Percentiles rank a stretch among this genome's conserved stretches.
These are phyloP conservation scores for Phytophthora nicotianae DNA, from an alignment of 352 stramenopile species.

Conservation along the genomic window DNA sequence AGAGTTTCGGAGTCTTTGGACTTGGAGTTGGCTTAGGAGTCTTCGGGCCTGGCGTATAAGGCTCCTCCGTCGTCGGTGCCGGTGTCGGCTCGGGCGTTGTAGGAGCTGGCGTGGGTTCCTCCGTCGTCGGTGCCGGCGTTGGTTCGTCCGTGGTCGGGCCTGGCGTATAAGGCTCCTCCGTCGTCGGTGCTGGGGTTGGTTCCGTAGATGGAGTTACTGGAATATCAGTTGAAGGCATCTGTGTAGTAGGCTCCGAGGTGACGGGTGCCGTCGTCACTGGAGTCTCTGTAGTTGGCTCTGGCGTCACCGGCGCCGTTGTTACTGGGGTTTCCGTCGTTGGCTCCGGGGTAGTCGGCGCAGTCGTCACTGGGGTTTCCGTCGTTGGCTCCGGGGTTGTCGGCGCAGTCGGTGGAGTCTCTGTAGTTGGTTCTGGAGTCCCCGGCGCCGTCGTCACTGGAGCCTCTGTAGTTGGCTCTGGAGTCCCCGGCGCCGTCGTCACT, in stretches of 20 bases:
- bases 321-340: not conserved
- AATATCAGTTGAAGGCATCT: not conserved
- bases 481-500: not conserved
- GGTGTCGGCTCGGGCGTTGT: not conserved
- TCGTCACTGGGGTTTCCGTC: not conserved
- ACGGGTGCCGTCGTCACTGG: too few relatives aligned
- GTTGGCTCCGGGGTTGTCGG: constrained; percentile 5
- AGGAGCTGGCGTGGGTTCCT: not conserved
- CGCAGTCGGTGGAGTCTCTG: not conserved
- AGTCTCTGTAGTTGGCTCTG: constrained; percentile 2
- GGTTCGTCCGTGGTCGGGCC: not conserved
- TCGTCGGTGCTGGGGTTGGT: not conserved
- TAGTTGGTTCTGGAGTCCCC: not conserved
- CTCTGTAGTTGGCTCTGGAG: constrained; percentile 2
- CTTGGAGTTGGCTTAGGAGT: constrained; percentile 3
- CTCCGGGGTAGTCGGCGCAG: not conserved
- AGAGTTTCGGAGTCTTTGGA: constrained; percentile 3
- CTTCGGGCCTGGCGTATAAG: not conserved
- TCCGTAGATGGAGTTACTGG: not conserved
- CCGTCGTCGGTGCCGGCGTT: not conserved
- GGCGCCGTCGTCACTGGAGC: not conserved
- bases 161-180: not conserved
- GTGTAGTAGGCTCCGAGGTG: not conserved
- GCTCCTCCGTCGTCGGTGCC: not conserved
- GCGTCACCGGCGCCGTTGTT: too few relatives aligned